These are phyloP conservation scores for Spathaspora sp. DNA, from an alignment of 805 yeast species.

Conservation along the genomic window DNA sequence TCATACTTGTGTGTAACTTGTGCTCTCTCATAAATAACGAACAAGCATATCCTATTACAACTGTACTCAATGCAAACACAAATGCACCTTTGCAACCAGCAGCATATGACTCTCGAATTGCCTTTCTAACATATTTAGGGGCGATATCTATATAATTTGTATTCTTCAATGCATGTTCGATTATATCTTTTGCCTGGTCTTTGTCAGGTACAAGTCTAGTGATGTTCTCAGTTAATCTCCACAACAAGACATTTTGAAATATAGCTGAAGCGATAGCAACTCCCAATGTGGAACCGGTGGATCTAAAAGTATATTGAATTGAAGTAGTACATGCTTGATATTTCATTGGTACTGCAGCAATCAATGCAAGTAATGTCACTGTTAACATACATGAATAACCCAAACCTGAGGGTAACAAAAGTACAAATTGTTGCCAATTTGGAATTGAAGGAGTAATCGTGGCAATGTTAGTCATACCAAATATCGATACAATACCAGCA, in stretches of 20 bases:
- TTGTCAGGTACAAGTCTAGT: conserved; percentile 23
- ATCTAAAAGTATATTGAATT: conserved; percentile 82
- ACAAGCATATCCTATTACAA: conserved; percentile 37
- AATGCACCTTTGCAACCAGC: conserved; percentile 53
- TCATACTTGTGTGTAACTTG: conserved; percentile 49
- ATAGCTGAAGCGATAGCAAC: conserved; percentile 67
- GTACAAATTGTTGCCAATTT: conserved; percentile 15
- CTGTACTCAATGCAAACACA: conserved; percentile 40
- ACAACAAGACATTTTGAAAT: conserved; percentile 48
- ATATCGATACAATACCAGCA: conserved; percentile 39
- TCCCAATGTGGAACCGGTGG: conserved; percentile 84
- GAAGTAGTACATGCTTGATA: conserved; percentile 86
- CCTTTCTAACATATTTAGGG: conserved; percentile 46
- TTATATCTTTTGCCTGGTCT: conserved; percentile 38
- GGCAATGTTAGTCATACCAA: conserved; percentile 43
- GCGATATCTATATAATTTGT: conserved; percentile 53
- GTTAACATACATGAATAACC: conserved; percentile 70
- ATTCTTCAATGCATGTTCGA: conserved; percentile 51
- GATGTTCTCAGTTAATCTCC: conserved; percentile 15
- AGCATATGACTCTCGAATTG: conserved; percentile 50
- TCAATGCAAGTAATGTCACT: conserved; percentile 67
- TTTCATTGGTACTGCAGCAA: conserved; percentile 66
- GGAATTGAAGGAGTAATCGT: conserved; percentile 17
- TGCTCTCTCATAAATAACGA: conserved; percentile 55
- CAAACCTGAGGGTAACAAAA: conserved; percentile 54